A percentile compares a stretch with the other conserved stretches of the same genome.
phyloP scores from a whole-genome alignment of 139 green algal species.

The Coccomyxa sp. region DNA sequence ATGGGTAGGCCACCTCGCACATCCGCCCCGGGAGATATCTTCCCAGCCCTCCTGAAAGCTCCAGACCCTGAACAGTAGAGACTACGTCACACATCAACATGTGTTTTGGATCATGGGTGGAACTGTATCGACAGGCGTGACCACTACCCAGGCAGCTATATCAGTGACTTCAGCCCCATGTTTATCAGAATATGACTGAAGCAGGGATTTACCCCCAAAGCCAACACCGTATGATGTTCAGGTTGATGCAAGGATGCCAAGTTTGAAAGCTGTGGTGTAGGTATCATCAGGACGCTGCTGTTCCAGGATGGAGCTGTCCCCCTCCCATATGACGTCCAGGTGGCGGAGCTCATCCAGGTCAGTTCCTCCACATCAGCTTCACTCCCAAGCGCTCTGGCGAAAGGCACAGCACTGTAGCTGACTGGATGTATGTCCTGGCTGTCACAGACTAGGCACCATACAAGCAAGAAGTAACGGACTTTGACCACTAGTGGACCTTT shows the following conservation, averaged over 20 bases:
- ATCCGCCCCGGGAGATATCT: background rate
- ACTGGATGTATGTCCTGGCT: background rate
- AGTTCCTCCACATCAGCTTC: background rate
- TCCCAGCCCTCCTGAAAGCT: background rate
- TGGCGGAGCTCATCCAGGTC: background rate
- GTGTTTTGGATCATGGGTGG: background rate
- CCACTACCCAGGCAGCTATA: no score
- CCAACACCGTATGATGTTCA: no score
- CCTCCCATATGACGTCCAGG: slow-evolving; percentile 6
- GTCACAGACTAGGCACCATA: no score
- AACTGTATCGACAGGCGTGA: no score
- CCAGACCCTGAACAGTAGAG: background rate
- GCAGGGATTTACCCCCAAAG: no score
- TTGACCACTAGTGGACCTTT: no score
- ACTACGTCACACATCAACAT: no score
- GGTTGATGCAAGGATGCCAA: background rate
- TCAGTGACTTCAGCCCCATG: no score
- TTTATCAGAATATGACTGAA: no score
- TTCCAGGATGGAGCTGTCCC: background rate
- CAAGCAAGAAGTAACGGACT: no score
- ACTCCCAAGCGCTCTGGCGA: background rate
- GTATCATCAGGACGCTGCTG: slow-evolving; percentile 4
- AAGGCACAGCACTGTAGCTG: background rate
- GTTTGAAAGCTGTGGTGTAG: background rate
- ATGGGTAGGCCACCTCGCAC: background rate